Evolutionary conservation across 495 filamentous ascomycete genomes (phyloP).

Genomic region (Venustampulla echinocandica): DNA sequence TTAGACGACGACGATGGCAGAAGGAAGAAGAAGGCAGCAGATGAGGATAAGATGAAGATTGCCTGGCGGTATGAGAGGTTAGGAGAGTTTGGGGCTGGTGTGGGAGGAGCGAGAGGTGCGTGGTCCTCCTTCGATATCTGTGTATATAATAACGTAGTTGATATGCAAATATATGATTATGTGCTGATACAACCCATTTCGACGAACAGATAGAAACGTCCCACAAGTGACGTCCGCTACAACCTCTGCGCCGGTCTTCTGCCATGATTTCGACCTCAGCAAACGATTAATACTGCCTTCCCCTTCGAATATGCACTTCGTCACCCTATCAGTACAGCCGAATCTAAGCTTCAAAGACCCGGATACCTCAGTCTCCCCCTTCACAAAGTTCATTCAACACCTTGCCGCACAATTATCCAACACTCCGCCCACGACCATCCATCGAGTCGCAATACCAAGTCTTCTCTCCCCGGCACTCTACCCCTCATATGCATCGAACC

Average conservation of each 20-base stretch:
- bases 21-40: conserved; percentile 30
- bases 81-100: conserved; percentile 41
- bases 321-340: conserved; percentile 36
- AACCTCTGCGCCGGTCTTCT: conserved; percentile 42
- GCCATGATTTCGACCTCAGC: conserved; percentile 82
- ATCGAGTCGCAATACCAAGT: conserved; percentile 76
- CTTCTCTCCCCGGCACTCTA: conserved; percentile 80
- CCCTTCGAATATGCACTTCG: conserved; percentile 47
- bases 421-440: conserved; percentile 52
- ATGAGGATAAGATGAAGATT: conserved; percentile 86
- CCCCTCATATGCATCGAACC: conserved; percentile 53
- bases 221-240: conserved; percentile 8
- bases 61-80: conserved; percentile 93
- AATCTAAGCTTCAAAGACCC: conserved; percentile 16
- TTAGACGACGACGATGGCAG: conserved; percentile 28
- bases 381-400: conserved; percentile 52
- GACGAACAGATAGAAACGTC: conserved; percentile 13
- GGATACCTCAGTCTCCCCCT: conserved; percentile 39
- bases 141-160: background rate
- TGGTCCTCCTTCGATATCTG: conserved; percentile 6
- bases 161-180: background rate
- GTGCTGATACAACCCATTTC: background rate
- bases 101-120: conserved; percentile 19
- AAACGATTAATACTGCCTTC: conserved; percentile 62
- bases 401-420: conserved; percentile 49